phyloP scores from a whole-genome alignment of 2,329 filamentous ascomycete species.

The Monosporascus sp. region DNA sequence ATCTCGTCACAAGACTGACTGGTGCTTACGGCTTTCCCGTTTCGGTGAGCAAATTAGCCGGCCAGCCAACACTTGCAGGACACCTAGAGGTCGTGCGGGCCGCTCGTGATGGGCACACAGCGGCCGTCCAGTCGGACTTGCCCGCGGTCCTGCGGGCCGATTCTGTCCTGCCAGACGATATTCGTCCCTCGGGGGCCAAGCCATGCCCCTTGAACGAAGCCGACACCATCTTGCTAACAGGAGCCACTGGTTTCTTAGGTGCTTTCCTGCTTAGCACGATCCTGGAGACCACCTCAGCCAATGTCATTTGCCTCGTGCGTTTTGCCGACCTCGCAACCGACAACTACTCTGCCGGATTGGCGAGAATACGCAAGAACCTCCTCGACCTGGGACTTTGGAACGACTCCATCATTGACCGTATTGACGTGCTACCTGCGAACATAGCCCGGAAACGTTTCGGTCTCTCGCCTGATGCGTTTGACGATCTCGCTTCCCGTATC shows the following conservation, averaged over 20 bases:
- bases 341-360: slow-evolving; percentile 61
- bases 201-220: slow-evolving; percentile 59
- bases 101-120: slow-evolving; percentile 66
- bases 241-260: slow-evolving; percentile 71
- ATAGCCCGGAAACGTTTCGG: slow-evolving; percentile 64
- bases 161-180: slow-evolving; percentile 63
- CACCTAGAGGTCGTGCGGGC: slow-evolving; percentile 67
- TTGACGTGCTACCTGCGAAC: slow-evolving; percentile 71
- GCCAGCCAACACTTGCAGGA: slow-evolving; percentile 65
- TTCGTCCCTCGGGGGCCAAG: slow-evolving; percentile 49
- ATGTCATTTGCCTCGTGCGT: slow-evolving; percentile 68
- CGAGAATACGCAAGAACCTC: slow-evolving; percentile 68
- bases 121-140: slow-evolving; percentile 69
- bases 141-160: slow-evolving; percentile 65
- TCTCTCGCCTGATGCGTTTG: slow-evolving; percentile 59
- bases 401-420: slow-evolving; percentile 70
- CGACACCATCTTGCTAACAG: slow-evolving; percentile 65
- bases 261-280: slow-evolving; percentile 68
- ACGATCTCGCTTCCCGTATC: slow-evolving; percentile 57
- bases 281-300: slow-evolving; percentile 61
- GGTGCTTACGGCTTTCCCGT: slow-evolving; percentile 69
- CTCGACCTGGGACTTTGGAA: slow-evolving; percentile 75
- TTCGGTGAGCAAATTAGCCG: slow-evolving; percentile 64
- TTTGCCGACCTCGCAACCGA: slow-evolving; percentile 63
- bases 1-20: slow-evolving; percentile 65